These are phyloP conservation scores for Simplicillium sp. DNA, from an alignment of 2,329 filamentous ascomycete genomes.

Conservation along the genomic window DNA sequence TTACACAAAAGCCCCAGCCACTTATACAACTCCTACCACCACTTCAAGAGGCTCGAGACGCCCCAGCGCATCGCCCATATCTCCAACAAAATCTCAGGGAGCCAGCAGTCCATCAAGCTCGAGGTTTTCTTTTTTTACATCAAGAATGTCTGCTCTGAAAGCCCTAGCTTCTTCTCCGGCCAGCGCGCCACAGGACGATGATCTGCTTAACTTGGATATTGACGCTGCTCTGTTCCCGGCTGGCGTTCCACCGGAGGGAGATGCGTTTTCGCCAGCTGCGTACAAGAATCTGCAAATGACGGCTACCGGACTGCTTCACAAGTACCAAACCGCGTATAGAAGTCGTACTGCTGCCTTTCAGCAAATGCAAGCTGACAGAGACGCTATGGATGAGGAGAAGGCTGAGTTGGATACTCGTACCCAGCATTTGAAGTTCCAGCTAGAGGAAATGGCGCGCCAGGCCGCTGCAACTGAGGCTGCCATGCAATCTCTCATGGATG, in stretches of 20 bases:
- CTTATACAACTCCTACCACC: conserved; percentile 4
- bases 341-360: conserved; percentile 37
- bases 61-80: too few relatives aligned
- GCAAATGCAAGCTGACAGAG: conserved; percentile 43
- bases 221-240: conserved; percentile 43
- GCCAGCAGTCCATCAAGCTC: conserved; percentile 8
- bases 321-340: conserved; percentile 51
- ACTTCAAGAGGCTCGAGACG: neutral
- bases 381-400: conserved; percentile 42
- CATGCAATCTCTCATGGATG: conserved; percentile 39
- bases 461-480: conserved; percentile 43
- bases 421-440: conserved; percentile 45
- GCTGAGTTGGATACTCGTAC: conserved; percentile 45
- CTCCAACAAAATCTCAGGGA: too few relatives aligned
- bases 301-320: conserved; percentile 43
- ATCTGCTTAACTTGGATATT: conserved; percentile 46
- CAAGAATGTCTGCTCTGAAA: conserved; percentile 34
- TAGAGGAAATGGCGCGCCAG: conserved; percentile 48
- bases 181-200: conserved; percentile 32
- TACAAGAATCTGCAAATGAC: conserved; percentile 54
- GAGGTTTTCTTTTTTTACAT: conserved; percentile 36
- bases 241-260: conserved; percentile 28
- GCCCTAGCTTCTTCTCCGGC: conserved; percentile 12
- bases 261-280: conserved; percentile 47
- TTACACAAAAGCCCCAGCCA: neutral